Conservation (phyloP, 176 grass and related monocot genomes). For the Musa troglodytarum region DNA sequence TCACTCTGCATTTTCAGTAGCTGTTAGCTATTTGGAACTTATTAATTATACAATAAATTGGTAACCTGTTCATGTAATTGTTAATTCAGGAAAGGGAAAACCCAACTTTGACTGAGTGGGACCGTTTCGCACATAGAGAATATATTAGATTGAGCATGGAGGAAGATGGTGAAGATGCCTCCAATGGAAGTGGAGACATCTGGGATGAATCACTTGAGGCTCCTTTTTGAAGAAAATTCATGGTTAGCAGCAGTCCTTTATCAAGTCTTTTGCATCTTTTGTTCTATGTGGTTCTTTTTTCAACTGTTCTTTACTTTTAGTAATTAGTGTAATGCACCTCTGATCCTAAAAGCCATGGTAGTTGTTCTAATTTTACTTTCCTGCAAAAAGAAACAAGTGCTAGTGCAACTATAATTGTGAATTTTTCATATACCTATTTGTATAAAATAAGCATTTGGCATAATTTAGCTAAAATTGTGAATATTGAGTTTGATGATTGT, state of each 20-base stretch:
- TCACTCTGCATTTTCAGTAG: background rate
- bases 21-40: background rate
- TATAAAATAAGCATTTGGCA: background rate
- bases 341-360: background rate
- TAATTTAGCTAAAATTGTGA: background rate
- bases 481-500: no score
- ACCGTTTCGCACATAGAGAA: slow-evolving; percentile 85
- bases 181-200: slow-evolving; percentile 88
- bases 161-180: slow-evolving; percentile 99
- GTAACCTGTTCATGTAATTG: slow-evolving; percentile 8
- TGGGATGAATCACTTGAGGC: slow-evolving; percentile 95
- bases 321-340: background rate
- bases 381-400: background rate
- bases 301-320: background rate
- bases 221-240: slow-evolving; percentile 43
- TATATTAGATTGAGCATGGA: slow-evolving; percentile 93
- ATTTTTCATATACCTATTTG: background rate
- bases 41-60: slow-evolving; percentile 4
- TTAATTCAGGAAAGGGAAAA: slow-evolving; percentile 83
- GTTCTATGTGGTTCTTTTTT: background rate
- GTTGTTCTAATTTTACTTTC: background rate
- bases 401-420: background rate
- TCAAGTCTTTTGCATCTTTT: background rate
- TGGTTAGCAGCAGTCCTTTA: background rate
- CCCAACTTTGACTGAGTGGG: slow-evolving; percentile 91